phyloP scores from a whole-genome alignment of 495 filamentous ascomycete genomes.

The Lentithecium fluviatile region DNA sequence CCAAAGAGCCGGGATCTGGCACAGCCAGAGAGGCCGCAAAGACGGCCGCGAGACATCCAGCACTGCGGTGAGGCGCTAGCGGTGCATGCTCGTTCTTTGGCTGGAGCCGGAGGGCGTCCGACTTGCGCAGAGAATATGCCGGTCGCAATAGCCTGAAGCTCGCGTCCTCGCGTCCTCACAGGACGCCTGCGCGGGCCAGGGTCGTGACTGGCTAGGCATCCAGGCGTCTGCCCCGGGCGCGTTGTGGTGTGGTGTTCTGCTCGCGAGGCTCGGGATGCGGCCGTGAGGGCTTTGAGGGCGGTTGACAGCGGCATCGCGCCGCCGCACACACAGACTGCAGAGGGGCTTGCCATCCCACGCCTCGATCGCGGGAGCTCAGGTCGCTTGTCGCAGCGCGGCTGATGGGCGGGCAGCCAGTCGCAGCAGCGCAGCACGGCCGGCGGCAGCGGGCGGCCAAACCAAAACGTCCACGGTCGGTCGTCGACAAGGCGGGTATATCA shows the following conservation, averaged over 20 bases:
- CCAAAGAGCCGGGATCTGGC: slow-evolving; percentile 27
- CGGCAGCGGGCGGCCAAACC: slow-evolving; percentile 23
- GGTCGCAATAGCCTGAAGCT: slow-evolving; percentile 24
- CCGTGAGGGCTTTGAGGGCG: no score
- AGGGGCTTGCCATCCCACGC: slow-evolving; percentile 22
- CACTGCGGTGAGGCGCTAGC: slow-evolving; percentile 25
- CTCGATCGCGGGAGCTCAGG: slow-evolving; percentile 9
- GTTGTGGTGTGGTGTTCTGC: no score
- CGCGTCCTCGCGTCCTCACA: neutral
- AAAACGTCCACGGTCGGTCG: slow-evolving; percentile 10
- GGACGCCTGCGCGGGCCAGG: neutral
- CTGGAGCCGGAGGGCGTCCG: slow-evolving; percentile 16
- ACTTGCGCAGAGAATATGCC: neutral
- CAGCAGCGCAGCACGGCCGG: neutral
- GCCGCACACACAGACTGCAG: no score
- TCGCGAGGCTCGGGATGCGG: neutral
- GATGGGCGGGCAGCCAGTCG: slow-evolving; percentile 18
- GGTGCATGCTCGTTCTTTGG: neutral
- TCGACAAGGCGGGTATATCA: slow-evolving; percentile 25
- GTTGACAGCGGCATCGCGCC: no score
- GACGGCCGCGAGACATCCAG: slow-evolving; percentile 24
- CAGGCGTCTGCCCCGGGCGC: no score
- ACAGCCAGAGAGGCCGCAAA: slow-evolving; percentile 21
- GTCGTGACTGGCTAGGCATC: neutral
- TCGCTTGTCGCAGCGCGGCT: slow-evolving; percentile 13